Evolutionary conservation across 2,329 filamentous ascomycete species (phyloP), one percentile per base, ranked within the genome.

Genomic region (Sporothrix sp.): DNA sequence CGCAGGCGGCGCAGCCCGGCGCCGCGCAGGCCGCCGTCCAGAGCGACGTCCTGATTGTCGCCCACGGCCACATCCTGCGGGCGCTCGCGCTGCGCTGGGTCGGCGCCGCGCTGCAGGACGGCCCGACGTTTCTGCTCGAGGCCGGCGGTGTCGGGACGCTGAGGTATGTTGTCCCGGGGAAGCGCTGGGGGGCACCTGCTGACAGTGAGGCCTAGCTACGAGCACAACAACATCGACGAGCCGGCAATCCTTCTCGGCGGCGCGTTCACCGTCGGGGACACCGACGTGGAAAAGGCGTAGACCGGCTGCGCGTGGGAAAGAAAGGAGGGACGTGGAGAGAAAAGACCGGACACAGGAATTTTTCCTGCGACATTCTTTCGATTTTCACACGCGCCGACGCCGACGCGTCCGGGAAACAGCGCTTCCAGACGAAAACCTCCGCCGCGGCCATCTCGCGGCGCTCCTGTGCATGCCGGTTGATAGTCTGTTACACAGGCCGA

Each of bases 51-150:
- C 66, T 91, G 21, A 73, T 95, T 44, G 87, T 96, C 6, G 90
- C 87, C 20, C 90, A 96, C 63, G 90, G 90, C 0, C 90, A 95
- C 68, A 91, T 95, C 51, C 70, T 96, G 48, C 75, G 90, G 14
- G 87, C 87, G 0, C 88, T 96, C 64, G 89, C 90, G 7, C 87
- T 91, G 72, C 76, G 89, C 28, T 96, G 90, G 90, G 76, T 82
- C 0, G 79, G 81, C 0, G 85, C 85, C 69, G 73, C 78, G 11
- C 71, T 96, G 52, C 76, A 79, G 50, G 82, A 88, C 45, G 88
- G 85, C 7, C 85, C 87, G 35, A 78, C 82, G 6, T 81, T 96
- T 63, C 72, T 95, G 54, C 70, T 96, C n/a, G 90, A 96, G 65
- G 85, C 87, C 6, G 87, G 87, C n/a, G 87, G 86, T 58, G 82